These are phyloP conservation scores for Yamagishiella unicocca DNA, from an alignment of 139 green algal genomes.

Conservation along the genomic window DNA sequence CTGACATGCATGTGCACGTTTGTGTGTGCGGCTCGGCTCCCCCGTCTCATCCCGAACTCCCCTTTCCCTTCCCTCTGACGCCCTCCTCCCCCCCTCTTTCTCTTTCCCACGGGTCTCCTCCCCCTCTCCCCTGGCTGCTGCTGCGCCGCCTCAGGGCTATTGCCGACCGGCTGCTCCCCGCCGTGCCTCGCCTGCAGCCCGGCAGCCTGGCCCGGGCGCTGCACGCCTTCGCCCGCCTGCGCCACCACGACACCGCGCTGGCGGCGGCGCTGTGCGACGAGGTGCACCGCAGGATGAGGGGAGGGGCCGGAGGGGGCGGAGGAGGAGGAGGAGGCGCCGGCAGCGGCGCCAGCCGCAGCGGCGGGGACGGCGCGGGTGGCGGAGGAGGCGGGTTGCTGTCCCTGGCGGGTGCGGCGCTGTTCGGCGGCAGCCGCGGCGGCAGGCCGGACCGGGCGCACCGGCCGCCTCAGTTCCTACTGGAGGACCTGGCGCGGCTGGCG, in stretches of 20 bases:
- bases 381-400: not conserved
- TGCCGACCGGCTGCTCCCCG: not conserved
- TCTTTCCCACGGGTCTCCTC: too few relatives aligned
- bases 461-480: not conserved
- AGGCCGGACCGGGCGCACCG: not conserved
- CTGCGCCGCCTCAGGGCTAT: not conserved
- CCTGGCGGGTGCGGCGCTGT: not conserved
- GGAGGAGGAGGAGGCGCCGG: not conserved
- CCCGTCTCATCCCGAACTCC: not conserved
- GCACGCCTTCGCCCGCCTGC: slow-evolving; percentile 3
- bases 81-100: not conserved
- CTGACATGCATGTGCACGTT: too few relatives aligned
- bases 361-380: not conserved
- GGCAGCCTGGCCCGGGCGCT: slow-evolving; percentile 27
- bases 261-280: not conserved
- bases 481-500: slow-evolving; percentile 30
- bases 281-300: not conserved
- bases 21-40: too few relatives aligned
- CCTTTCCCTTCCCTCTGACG: not conserved
- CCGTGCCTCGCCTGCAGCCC: not conserved
- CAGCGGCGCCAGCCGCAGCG: not conserved
- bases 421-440: not conserved
- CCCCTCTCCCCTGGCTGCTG: too few relatives aligned
- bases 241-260: slow-evolving; percentile 19
- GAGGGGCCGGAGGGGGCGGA: not conserved